A percentile compares a stretch with the other conserved stretches of the same genome.
Conservation (phyloP, 164 flowering plant genomes). For the Brasenia schreberi region DNA sequence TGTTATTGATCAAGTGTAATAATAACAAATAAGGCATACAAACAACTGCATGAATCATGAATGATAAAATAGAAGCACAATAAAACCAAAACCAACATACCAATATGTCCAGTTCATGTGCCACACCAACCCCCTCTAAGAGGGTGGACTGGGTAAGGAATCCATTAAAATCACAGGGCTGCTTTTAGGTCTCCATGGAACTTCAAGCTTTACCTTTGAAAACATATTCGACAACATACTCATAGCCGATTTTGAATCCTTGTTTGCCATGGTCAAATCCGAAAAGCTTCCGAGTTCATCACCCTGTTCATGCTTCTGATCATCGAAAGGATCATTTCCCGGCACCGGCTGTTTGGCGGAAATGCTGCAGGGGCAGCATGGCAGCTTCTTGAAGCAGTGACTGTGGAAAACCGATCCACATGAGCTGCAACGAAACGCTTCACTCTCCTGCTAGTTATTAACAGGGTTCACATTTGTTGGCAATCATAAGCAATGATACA, state of each 20-base stretch:
- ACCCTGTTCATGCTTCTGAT: background rate
- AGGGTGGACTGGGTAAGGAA: constrained; percentile 55
- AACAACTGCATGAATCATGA: too few species aligned
- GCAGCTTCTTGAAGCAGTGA: constrained; percentile 47
- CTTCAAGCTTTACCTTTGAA: constrained; percentile 28
- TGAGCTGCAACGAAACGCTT: constrained; percentile 52
- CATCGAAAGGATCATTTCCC: constrained; percentile 4
- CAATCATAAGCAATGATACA: background rate
- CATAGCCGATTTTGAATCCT: constrained; percentile 16
- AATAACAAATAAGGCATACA: background rate
- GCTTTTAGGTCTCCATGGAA: constrained; percentile 15
- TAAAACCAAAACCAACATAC: background rate
- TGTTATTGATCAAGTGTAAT: too few species aligned
- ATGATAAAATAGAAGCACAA: background rate
- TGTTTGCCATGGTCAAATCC: constrained; percentile 12
- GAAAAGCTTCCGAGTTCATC: constrained; percentile 11
- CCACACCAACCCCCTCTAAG: constrained; percentile 3
- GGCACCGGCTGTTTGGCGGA: constrained; percentile 10
- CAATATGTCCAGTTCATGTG: background rate
- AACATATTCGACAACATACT: constrained; percentile 52
- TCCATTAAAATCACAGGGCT: constrained; percentile 66
- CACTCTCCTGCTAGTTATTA: constrained; percentile 43
- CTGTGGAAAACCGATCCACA: constrained; percentile 59
- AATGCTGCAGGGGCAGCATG: constrained; percentile 48
- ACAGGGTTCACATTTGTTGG: background rate